Evolutionary conservation across 2,329 filamentous ascomycete species (phyloP).

Genomic region (Hansfordia pulvinata): DNA sequence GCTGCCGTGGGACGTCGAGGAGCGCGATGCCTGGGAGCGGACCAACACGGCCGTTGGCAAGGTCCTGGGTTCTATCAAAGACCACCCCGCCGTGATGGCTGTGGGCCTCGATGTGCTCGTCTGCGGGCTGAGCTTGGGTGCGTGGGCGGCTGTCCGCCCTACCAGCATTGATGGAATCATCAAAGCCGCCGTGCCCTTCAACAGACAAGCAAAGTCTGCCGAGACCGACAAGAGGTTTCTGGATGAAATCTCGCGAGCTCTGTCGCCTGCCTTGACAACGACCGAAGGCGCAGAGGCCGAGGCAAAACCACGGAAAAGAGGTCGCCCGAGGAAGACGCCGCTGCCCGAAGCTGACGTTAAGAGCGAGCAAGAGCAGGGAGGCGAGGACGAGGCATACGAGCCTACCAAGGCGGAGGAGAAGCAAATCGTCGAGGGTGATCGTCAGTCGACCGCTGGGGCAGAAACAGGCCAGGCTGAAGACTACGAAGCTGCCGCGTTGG

Average conservation of each 20-base stretch:
- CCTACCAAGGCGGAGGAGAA: too few relatives aligned
- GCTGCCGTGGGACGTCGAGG: conserved; percentile 29
- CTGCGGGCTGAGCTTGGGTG: conserved; percentile 34
- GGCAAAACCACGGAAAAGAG: conserved; percentile 4
- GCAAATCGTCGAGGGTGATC: too few relatives aligned
- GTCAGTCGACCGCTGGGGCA: too few relatives aligned
- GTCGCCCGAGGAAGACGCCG: conserved; percentile 10
- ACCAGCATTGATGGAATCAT: conserved; percentile 37
- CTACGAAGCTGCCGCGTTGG: too few relatives aligned
- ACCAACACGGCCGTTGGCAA: conserved; percentile 28
- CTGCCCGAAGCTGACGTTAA: too few relatives aligned
- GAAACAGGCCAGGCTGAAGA: too few relatives aligned
- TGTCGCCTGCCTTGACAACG: conserved; percentile 3
- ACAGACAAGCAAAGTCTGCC: conserved; percentile 7
- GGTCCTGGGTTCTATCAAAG: conserved; percentile 33
- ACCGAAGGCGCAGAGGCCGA: conserved; percentile 5
- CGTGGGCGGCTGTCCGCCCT: conserved; percentile 42
- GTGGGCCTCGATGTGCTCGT: conserved; percentile 46
- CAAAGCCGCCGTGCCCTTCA: conserved; percentile 18
- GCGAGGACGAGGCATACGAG: too few relatives aligned
- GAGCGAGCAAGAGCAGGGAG: too few relatives aligned
- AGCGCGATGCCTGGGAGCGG: conserved; percentile 28
- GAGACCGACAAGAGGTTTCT: too few relatives aligned
- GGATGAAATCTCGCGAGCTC: conserved; percentile 6
- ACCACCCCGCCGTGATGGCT: conserved; percentile 43